Evolutionary conservation across 2,329 filamentous ascomycete species (phyloP), one percentile per base, ranked within the genome.

Genomic region (Colletotrichum brevisporum): DNA sequence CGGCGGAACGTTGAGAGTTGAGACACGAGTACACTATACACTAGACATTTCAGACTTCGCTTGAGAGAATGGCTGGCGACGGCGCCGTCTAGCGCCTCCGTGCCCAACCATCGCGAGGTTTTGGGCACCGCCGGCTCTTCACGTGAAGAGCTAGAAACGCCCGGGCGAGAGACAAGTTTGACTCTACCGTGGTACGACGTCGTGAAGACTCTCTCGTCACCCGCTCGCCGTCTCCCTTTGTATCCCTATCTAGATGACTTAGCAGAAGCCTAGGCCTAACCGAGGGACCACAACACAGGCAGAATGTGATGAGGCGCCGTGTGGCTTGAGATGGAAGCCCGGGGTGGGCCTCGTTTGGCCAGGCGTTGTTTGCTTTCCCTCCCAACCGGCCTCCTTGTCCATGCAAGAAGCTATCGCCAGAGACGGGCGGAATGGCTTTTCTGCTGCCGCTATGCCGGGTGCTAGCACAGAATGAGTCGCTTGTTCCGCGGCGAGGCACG

Each of bases 61-160:
- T 67, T 60, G 56, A 51, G 45, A 24, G 52, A 13, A 62, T 69
- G 67, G 63, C 67, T 57, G 45, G 48, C 60, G 60, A 59, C 45
- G 67, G 67, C 67, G 67, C 52, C 63, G 36, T 56, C 53, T 69
- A 69, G 63, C 56, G 63, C 47, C 56, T 56, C 67, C 67, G 62
- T 69, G 62, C 67, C 63, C 60, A 69, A 52, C 67, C 61, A 31
- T 69, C 31, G 50, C 61, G 56, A 69, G 27, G 47, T 52, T 21
- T 15, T 50, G 54, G 26, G 65, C 54, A 9, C 27, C 27, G 27
- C 27, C 27, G 54, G 36, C 61, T n/a, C 54, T 26, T 48, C 61
- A 65, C 60, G 60, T 65, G 65, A 68, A 68, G 36, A 12, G 18
- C 41, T 21, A 51, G 61, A 59, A 39, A 50, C 60, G 47, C 47